Evolutionary conservation across 805 yeast species (phyloP).

Genomic region (Nematodospora valgi): DNA sequence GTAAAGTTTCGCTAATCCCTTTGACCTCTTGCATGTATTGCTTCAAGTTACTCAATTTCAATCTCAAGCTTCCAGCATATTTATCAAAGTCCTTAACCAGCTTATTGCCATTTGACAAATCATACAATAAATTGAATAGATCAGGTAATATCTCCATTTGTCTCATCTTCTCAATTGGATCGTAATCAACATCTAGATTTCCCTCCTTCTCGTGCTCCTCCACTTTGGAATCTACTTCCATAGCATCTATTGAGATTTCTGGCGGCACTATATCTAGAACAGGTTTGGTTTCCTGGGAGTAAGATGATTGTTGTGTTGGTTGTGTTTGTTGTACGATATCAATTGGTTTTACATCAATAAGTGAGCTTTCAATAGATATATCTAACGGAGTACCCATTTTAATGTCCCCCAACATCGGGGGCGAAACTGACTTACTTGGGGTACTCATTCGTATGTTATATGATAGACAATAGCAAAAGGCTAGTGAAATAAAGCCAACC

Average conservation of each 20-base stretch:
- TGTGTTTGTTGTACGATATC: neutral
- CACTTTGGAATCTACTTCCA: constrained; percentile 11
- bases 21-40: constrained; percentile 33
- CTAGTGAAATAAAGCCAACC: neutral
- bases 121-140: constrained; percentile 31
- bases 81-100: constrained; percentile 40
- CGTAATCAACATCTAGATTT: constrained; percentile 5
- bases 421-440: constrained; percentile 6
- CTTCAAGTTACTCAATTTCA: constrained; percentile 28
- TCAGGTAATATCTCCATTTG: constrained; percentile 37
- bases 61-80: constrained; percentile 36
- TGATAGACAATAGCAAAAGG: neutral
- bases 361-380: constrained; percentile 4
- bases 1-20: constrained; percentile 35
- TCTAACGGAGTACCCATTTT: constrained; percentile 8
- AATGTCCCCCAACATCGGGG: constrained; percentile 7
- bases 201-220: constrained; percentile 4
- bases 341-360: neutral
- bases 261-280: neutral
- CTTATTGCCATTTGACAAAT: constrained; percentile 30
- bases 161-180: constrained; percentile 21
- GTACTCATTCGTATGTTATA: constrained; percentile 4
- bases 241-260: constrained; percentile 3
- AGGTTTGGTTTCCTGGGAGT: neutral
- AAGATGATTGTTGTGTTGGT: constrained; percentile 3